Evolutionary conservation across 139 green algal species (phyloP).

Genomic region (Gonium pectorale): DNA sequence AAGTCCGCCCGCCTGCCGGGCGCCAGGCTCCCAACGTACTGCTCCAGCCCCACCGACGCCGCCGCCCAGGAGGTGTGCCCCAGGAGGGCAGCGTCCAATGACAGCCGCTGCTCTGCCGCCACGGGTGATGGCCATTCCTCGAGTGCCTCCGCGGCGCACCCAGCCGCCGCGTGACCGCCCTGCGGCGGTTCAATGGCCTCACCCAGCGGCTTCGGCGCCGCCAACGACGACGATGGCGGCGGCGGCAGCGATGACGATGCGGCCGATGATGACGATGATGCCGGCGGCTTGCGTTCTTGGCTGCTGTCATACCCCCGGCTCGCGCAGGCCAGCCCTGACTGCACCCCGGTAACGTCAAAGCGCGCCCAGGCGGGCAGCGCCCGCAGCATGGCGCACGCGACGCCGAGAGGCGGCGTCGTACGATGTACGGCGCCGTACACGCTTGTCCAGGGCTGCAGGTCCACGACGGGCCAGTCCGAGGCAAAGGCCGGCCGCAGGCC

Average conservation of each 20-base stretch:
- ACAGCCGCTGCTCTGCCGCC: constrained; percentile 56
- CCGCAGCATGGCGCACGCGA: neutral
- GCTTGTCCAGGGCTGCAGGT: constrained; percentile 58
- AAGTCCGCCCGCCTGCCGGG: constrained; percentile 70
- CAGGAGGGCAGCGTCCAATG: constrained; percentile 51
- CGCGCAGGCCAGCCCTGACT: too few relatives aligned
- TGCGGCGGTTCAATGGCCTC: too few relatives aligned
- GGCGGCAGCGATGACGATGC: too few relatives aligned
- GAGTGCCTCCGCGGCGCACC: too few relatives aligned
- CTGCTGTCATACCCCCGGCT: too few relatives aligned
- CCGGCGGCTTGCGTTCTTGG: too few relatives aligned
- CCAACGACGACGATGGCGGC: too few relatives aligned
- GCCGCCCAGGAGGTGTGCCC: constrained; percentile 58
- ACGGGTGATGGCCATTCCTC: too few relatives aligned
- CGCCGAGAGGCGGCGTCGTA: neutral
- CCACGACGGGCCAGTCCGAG: constrained; percentile 80
- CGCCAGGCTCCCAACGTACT: constrained; percentile 43
- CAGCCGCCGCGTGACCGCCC: too few relatives aligned
- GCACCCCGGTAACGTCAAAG: neutral
- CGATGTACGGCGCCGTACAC: constrained; percentile 54
- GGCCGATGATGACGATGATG: too few relatives aligned
- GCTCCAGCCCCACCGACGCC: constrained; percentile 35
- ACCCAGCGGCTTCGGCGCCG: too few relatives aligned
- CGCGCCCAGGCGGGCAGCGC: neutral
- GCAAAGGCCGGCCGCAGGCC: constrained; percentile 56